Percentiles rank a stretch among this genome's conserved stretches.
phyloP scores from a whole-genome alignment of 192 early-diverging fungal species.

The Mortierella hygrophila region DNA sequence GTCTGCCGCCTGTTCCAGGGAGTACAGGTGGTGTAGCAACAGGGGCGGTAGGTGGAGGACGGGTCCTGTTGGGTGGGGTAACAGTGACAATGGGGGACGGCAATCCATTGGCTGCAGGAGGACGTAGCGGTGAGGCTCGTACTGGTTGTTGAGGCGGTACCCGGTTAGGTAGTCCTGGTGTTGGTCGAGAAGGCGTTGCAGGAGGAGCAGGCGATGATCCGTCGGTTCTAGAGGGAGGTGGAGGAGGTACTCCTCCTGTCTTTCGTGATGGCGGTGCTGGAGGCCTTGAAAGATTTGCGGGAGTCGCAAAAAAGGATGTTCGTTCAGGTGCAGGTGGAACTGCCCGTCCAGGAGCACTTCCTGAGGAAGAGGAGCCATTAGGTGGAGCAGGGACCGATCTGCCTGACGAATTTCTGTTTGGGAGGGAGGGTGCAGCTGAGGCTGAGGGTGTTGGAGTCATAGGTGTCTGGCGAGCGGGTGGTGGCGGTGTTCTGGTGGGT shows the following conservation, averaged over 20 bases:
- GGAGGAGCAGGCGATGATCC: slow-evolving; percentile 34
- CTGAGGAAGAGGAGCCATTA: slow-evolving; percentile 13
- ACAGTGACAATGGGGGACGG: slow-evolving; percentile 1
- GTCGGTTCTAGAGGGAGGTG: slow-evolving; percentile 18
- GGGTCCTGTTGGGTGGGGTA: slow-evolving; percentile 24
- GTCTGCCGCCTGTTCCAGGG: slow-evolving; percentile 23
- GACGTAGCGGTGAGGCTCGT: slow-evolving; percentile 26
- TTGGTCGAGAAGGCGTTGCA: slow-evolving; percentile 27
- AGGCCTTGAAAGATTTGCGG: slow-evolving; percentile 33
- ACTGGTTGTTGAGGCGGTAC: slow-evolving; percentile 26
- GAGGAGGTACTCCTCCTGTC: slow-evolving; percentile 19
- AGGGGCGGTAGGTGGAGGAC: slow-evolving; percentile 18
- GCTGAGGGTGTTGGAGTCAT: slow-evolving; percentile 20
- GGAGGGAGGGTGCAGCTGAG: slow-evolving; percentile 12
- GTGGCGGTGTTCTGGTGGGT: slow-evolving; percentile 32
- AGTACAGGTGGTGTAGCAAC: slow-evolving; percentile 1
- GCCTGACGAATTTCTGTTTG: slow-evolving; percentile 29
- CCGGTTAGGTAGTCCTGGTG: slow-evolving; percentile 35
- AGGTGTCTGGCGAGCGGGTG: slow-evolving; percentile 30
- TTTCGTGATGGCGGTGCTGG: slow-evolving; percentile 28
- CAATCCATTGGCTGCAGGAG: slow-evolving; percentile 1
- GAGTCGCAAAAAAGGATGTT: slow-evolving; percentile 3
- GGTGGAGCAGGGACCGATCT: slow-evolving; percentile 28
- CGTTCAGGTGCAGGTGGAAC: slow-evolving; percentile 41
- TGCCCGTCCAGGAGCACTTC: slow-evolving; percentile 15